Percentiles rank a stretch among this genome's conserved stretches.
phyloP scores from a whole-genome alignment of 345 rosid genomes.

The Melaleuca alternifolia region DNA sequence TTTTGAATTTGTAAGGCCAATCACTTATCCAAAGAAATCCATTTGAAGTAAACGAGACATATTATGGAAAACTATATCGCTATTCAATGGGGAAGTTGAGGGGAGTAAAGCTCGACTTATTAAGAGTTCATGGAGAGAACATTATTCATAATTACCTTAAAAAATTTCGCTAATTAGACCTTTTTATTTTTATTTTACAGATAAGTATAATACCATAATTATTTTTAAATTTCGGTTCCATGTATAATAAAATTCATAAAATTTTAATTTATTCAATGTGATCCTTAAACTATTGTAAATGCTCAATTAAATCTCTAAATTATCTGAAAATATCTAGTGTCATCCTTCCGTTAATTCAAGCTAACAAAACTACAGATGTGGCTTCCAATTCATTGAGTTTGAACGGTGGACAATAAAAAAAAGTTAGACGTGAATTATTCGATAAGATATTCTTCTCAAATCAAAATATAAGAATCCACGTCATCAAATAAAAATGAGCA shows the following conservation, averaged over 20 bases:
- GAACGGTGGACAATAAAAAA: background rate
- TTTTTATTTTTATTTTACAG: background rate
- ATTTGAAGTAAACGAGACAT: too few species aligned
- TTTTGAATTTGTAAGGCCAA: background rate
- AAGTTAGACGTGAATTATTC: background rate
- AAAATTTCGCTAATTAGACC: background rate
- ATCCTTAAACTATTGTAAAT: background rate
- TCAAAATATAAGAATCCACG: background rate
- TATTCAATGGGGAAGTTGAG: background rate
- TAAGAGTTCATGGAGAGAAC: background rate
- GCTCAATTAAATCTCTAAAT: background rate
- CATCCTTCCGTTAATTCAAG: background rate
- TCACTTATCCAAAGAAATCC: too few species aligned
- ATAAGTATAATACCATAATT: background rate
- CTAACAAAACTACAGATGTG: background rate
- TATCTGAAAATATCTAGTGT: background rate
- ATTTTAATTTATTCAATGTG: background rate
- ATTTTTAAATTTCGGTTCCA: rapidly evolving
- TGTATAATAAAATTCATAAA: rapidly evolving
- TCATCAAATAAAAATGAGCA: background rate
- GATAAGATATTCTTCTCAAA: background rate
- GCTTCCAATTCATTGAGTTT: background rate
- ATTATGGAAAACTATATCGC: background rate
- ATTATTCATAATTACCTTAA: background rate
- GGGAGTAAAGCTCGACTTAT: background rate